phyloP scores from a whole-genome alignment of 768 basidiomycete genomes.

The Roridomyces roridus region DNA sequence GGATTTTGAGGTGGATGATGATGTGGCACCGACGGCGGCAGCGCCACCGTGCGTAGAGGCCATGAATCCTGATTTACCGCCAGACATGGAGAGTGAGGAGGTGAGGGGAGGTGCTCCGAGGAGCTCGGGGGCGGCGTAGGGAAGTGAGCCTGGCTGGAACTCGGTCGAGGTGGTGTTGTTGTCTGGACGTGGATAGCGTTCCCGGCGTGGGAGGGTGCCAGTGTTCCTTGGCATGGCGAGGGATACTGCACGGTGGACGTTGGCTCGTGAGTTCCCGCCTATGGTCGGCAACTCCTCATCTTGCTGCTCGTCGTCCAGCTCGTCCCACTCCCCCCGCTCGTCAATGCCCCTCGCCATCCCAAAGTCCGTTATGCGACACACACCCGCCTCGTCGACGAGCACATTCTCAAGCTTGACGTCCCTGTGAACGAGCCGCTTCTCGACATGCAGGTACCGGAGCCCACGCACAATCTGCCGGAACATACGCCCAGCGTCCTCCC shows the following conservation, averaged over 20 bases:
- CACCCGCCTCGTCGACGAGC: slow-evolving; percentile 85
- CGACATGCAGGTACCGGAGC: slow-evolving; percentile 82
- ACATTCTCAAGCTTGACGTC: slow-evolving; percentile 99
- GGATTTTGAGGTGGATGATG: too few relatives aligned
- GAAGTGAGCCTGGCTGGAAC: slow-evolving; percentile 84
- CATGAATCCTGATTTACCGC: slow-evolving; percentile 41
- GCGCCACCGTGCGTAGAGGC: too few relatives aligned
- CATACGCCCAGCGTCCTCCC: slow-evolving; percentile 84
- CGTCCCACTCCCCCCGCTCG: slow-evolving; percentile 45
- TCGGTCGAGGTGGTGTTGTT: slow-evolving; percentile 40
- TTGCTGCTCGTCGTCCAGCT: slow-evolving; percentile 39
- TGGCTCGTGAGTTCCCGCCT: slow-evolving; percentile 24
- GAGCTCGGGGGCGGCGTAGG: slow-evolving; percentile 91
- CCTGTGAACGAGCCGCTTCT: slow-evolving; percentile 81
- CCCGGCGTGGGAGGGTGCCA: slow-evolving; percentile 38
- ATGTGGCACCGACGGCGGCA: too few relatives aligned
- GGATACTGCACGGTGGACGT: slow-evolving; percentile 48
- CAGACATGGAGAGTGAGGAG: slow-evolving; percentile 12
- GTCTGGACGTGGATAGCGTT: slow-evolving; percentile 11
- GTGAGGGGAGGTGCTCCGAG: slow-evolving; percentile 56
- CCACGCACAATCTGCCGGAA: slow-evolving; percentile 87
- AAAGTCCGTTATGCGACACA: slow-evolving; percentile 88
- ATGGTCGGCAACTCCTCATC: slow-evolving; percentile 25
- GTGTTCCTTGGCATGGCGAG: slow-evolving; percentile 39
- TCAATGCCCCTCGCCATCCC: slow-evolving; percentile 77